Conservation (phyloP, 2,329 filamentous ascomycete species). For the Aschersonia sp. region DNA sequence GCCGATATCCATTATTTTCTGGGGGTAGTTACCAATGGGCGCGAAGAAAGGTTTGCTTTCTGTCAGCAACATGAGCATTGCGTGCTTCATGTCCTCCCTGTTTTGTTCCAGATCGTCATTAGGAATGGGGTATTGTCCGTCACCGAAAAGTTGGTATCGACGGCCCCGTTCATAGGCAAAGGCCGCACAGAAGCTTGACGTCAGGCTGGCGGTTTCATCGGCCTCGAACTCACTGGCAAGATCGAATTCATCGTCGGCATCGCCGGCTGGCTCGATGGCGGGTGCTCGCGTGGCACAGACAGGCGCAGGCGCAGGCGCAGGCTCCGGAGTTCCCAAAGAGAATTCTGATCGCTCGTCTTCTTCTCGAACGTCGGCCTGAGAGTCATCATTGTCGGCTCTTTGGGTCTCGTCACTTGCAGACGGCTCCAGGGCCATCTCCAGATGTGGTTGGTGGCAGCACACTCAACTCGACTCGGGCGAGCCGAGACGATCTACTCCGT, state of each 20-base stretch:
- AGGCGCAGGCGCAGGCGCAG: background rate
- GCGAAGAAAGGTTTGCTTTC: conserved; percentile 23
- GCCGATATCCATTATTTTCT: conserved; percentile 27
- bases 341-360: background rate
- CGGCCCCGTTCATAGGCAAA: conserved; percentile 5
- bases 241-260: conserved; percentile 3
- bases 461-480: background rate
- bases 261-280: background rate
- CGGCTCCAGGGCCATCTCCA: conserved; percentile 1
- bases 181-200: conserved; percentile 6
- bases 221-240: conserved; percentile 1
- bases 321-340: background rate
- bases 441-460: background rate
- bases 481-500: background rate
- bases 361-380: background rate
- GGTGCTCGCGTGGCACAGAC: conserved; percentile 1
- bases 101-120: conserved; percentile 24
- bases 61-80: conserved; percentile 19
- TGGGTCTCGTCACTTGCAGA: background rate
- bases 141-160: conserved; percentile 19
- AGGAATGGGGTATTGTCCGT: conserved; percentile 21
- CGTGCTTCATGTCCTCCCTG: conserved; percentile 24
- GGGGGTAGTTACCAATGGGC: conserved; percentile 19
- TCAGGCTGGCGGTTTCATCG: conserved; percentile 3
- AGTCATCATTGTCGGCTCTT: background rate